Evolutionary conservation across 768 basidiomycete species (phyloP).

Genomic region (Bullera alba): DNA sequence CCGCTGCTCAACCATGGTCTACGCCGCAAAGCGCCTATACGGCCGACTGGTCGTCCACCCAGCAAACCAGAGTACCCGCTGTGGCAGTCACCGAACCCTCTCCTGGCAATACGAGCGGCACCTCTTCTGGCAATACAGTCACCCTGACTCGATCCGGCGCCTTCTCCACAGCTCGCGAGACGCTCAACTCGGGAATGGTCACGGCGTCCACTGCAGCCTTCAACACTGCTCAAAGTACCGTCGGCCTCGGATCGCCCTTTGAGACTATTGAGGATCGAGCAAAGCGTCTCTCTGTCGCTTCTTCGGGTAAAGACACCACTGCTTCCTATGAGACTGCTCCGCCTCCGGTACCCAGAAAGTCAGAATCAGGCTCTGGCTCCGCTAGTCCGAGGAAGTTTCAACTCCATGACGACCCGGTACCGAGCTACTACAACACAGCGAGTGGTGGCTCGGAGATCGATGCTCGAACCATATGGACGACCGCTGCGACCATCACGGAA

Average conservation of each 20-base stretch:
- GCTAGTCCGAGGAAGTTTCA: slow-evolving; percentile 20
- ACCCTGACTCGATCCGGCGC: background rate
- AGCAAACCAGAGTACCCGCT: background rate
- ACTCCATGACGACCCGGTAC: slow-evolving; percentile 23
- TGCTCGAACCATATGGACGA: too few species aligned
- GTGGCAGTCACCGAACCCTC: slow-evolving; percentile 1
- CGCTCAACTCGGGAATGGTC: background rate
- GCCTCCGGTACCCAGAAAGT: slow-evolving; percentile 34
- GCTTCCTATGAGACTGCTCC: slow-evolving; percentile 28
- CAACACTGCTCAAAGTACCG: background rate
- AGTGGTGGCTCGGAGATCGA: too few species aligned
- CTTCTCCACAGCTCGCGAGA: background rate
- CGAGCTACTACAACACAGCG: background rate
- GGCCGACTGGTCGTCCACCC: background rate
- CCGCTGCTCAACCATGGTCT: background rate
- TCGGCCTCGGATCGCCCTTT: slow-evolving; percentile 22
- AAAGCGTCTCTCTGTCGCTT: slow-evolving; percentile 3
- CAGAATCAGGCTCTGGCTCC: slow-evolving; percentile 26
- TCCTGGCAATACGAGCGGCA: background rate
- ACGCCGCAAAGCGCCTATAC: background rate
- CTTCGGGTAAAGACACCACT: slow-evolving; percentile 2
- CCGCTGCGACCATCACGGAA: too few species aligned
- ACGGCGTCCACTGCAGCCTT: background rate
- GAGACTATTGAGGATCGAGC: slow-evolving; percentile 12
- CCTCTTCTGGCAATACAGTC: too few species aligned